phyloP scores from a whole-genome alignment of 768 basidiomycete species.

The Pleurotus salmoneostramineus region DNA sequence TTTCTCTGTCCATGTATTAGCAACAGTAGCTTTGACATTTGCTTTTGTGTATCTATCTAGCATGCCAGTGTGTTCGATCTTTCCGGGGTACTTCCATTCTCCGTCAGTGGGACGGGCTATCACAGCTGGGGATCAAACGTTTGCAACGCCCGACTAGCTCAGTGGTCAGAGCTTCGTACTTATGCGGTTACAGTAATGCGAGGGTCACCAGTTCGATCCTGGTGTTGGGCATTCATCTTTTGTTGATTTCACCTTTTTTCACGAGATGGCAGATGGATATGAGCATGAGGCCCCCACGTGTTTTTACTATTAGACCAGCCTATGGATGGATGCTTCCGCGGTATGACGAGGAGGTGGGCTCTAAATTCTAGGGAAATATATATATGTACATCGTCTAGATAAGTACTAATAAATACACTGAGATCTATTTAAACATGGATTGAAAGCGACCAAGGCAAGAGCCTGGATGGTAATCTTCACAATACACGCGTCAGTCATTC shows the following conservation, averaged over 20 bases:
- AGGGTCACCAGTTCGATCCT: conserved; percentile 9
- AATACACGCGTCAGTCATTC: too few species aligned
- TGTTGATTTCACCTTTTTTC: background rate
- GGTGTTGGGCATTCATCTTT: conserved; percentile 4
- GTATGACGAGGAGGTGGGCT: background rate
- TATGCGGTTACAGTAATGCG: conserved; percentile 7
- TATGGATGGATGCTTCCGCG: background rate
- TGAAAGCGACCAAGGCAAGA: conserved; percentile 1
- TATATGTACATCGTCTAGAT: background rate
- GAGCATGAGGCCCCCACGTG: background rate
- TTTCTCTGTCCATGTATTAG: background rate
- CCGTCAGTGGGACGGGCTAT: too few species aligned
- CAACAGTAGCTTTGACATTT: background rate
- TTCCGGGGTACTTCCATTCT: too few species aligned
- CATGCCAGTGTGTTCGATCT: too few species aligned
- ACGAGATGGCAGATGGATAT: too few species aligned
- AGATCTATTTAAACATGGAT: conserved; percentile 1
- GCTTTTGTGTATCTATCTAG: too few species aligned
- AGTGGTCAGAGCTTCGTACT: conserved; percentile 10
- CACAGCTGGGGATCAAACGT: too few species aligned
- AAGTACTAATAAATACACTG: background rate
- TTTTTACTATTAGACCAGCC: background rate
- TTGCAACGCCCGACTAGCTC: conserved; percentile 4
- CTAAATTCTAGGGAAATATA: background rate
- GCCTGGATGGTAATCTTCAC: background rate